Base-by-base conservation (phyloP, 768 basidiomycete genomes). In the Lentinula boryana region DNA sequence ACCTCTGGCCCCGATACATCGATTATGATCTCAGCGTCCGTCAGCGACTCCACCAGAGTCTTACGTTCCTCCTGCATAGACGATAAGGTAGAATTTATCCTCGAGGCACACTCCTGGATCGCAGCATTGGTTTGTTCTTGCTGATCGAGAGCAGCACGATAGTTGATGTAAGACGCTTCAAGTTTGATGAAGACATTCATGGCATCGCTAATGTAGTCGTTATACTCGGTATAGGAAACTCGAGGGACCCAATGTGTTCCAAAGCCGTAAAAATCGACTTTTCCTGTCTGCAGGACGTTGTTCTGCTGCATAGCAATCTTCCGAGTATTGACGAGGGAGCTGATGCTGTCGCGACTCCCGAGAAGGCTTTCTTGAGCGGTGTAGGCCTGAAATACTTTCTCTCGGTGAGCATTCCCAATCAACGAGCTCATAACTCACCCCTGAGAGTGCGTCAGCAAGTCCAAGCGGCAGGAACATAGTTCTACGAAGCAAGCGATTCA, bases 1-100 rank as follows among this genome's bases (percentile, higher is more conserved):
- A 52, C 18, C 18, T 31, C 50, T 52, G 50, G 50, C 2, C 50
- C 50, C 16, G 50, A 52, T 21, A 15, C 50, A 52, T 52, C 7
- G 13, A 52, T 52, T 2, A 5, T 31, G n/a, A 5, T 35, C 15
- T 35, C 50, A 6, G n/a, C 5, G n/a, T 52, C 33, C 6, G 12
- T 16, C 50, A 52, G n/a, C 15, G 50, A 52, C 9, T 23, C 21
- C 13, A 52, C 16, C 18, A 52, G 50, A 35, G 13, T 7, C 5
- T 52, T 52, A 6, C 50, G 50, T n/a, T 52, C 50, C 13, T 52
- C 50, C 50, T 52, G 50, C 16, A 52, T 52, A 52, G 50, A 52
- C 50, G 50, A 10, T 10, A 52, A 35, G 13, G 50, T 52, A 16
- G 31, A 31, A 15, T 52, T 21, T 0, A 52, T 52, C 21, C n/a